Evolutionary conservation across 768 basidiomycete species (phyloP).

Genomic region (Psilocybe tampanensis): DNA sequence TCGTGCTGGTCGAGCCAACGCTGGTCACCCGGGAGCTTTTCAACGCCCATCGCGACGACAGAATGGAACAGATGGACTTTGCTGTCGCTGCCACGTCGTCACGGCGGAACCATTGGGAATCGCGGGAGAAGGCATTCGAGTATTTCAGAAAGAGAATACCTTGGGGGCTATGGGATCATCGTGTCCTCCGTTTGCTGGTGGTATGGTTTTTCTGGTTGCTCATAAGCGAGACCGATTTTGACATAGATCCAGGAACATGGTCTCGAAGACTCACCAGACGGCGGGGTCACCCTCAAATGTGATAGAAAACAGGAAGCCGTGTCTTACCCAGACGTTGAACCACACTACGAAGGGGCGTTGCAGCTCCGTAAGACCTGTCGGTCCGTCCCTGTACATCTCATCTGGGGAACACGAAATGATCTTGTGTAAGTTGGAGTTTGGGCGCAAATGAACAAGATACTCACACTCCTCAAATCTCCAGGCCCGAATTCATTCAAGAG

Average conservation of each 20-base stretch:
- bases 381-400: constrained; percentile 43
- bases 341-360: constrained; percentile 42
- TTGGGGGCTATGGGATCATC: constrained; percentile 49
- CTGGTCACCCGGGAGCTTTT: constrained; percentile 41
- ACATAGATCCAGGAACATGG: constrained; percentile 34
- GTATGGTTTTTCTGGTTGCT: constrained; percentile 28
- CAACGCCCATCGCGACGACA: constrained; percentile 36
- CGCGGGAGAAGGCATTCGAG: constrained; percentile 38
- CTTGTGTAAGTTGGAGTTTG: constrained; percentile 38
- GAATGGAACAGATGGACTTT: constrained; percentile 39
- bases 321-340: constrained; percentile 45
- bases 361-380: constrained; percentile 36
- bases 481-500: constrained; percentile 46
- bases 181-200: constrained; percentile 37
- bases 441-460: neutral
- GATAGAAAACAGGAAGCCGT: constrained; percentile 45
- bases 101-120: constrained; percentile 43
- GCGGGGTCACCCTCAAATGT: constrained; percentile 43
- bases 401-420: constrained; percentile 49
- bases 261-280: constrained; percentile 28
- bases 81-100: constrained; percentile 35
- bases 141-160: constrained; percentile 47
- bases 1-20: constrained; percentile 50
- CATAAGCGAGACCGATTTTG: neutral
- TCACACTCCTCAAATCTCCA: constrained; percentile 18